Conservation (phyloP, 2,329 filamentous ascomycete genomes). For the Talaromyces albobiverticillius region DNA sequence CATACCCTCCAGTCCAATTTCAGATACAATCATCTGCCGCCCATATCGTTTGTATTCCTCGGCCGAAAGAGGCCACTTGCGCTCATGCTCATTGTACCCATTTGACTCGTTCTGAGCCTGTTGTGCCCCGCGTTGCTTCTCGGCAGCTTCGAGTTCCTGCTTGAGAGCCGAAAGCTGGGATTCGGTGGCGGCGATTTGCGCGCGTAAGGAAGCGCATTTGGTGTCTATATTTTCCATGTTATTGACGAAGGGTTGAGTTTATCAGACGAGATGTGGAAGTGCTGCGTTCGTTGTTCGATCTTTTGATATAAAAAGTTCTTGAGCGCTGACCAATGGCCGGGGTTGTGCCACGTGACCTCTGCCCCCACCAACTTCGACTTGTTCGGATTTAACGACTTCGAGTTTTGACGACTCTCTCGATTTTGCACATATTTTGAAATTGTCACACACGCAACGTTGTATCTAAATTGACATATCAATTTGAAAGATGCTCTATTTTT, state of each 20-base stretch:
- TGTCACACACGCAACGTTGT: no score
- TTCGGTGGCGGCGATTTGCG: constrained; percentile 38
- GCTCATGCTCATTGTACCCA: constrained; percentile 1
- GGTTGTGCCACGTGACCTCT: no score
- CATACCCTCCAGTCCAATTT: constrained; percentile 71
- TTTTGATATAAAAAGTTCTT: no score
- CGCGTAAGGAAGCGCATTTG: constrained; percentile 27
- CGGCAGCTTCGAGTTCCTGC: constrained; percentile 31
- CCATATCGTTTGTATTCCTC: constrained; percentile 86
- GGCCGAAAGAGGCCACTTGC: constrained; percentile 64
- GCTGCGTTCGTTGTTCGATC: no score
- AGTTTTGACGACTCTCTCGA: no score
- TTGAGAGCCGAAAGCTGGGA: constrained; percentile 33
- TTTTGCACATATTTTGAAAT: no score
- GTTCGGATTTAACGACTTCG: no score
- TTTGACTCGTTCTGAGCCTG: neutral
- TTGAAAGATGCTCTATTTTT: no score
- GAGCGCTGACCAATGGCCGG: no score
- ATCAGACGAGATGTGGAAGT: no score
- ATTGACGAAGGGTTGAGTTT: neutral
- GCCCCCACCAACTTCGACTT: no score
- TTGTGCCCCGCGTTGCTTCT: constrained; percentile 22
- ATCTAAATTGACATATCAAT: no score
- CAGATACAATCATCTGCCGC: constrained; percentile 83
- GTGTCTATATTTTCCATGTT: constrained; percentile 5